Conservation (phyloP, 2,329 filamentous ascomycete species). For the Colletotrichum tropicale region DNA sequence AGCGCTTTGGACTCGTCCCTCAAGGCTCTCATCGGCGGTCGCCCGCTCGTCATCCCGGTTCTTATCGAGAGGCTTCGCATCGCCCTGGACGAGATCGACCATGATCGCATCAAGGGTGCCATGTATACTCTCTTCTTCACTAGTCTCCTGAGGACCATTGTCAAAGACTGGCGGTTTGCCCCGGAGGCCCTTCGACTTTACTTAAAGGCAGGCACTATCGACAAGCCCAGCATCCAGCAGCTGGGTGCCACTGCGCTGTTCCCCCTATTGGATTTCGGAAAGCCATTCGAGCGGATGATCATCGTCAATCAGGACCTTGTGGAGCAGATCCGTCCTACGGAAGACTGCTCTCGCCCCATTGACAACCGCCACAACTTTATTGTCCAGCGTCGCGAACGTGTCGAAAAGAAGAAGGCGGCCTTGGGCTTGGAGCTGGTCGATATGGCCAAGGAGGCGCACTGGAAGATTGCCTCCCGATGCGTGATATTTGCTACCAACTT, state of each 20-base stretch:
- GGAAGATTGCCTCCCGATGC: constrained; percentile 93
- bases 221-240: constrained; percentile 93
- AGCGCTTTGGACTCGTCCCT: constrained; percentile 91
- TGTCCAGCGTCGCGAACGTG: constrained; percentile 72
- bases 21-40: constrained; percentile 86
- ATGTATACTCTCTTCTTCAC: constrained; percentile 92
- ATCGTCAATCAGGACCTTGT: constrained; percentile 76
- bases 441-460: constrained; percentile 80
- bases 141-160: constrained; percentile 83
- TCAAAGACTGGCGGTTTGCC: constrained; percentile 93
- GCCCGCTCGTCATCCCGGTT: constrained; percentile 88
- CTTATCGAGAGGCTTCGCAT: constrained; percentile 79
- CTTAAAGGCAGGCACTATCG: constrained; percentile 86
- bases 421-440: constrained; percentile 83
- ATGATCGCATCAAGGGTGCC: constrained; percentile 91
- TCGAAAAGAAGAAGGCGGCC: constrained; percentile 83
- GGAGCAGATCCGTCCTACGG: constrained; percentile 71
- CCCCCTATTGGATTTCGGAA: constrained; percentile 89
- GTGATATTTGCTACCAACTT: constrained; percentile 90
- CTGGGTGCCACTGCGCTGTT: constrained; percentile 83
- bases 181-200: constrained; percentile 89
- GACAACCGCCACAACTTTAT: constrained; percentile 75
- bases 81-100: constrained; percentile 80
- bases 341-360: constrained; percentile 67
- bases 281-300: constrained; percentile 84